These are phyloP conservation scores for Sungouiella blattae DNA, from an alignment of 805 yeast species.

Conservation along the genomic window DNA sequence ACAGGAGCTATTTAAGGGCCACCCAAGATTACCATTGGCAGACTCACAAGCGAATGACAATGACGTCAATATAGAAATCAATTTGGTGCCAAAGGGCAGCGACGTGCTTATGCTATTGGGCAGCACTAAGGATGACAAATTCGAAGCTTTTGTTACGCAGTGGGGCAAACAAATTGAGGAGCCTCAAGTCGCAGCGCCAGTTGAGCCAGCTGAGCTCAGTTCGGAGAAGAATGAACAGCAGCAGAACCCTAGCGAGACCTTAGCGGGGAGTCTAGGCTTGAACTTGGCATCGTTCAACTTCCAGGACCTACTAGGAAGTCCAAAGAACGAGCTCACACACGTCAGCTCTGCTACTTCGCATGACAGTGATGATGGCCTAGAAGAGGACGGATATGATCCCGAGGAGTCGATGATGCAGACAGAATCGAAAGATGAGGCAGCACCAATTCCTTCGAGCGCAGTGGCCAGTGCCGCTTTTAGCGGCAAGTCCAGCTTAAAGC, in stretches of 20 bases:
- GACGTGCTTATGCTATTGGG: conserved; percentile 6
- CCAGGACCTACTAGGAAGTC: conserved; percentile 13
- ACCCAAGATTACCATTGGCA: not conserved
- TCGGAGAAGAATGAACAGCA: too few relatives aligned
- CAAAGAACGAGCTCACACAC: conserved; percentile 13
- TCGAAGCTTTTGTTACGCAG: conserved; percentile 5
- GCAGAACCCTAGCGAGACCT: conserved; percentile 1
- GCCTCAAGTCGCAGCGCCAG: not conserved
- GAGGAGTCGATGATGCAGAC: conserved; percentile 9
- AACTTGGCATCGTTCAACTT: conserved; percentile 17
- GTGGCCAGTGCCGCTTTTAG: conserved; percentile 3
- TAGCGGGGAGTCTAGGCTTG: conserved; percentile 23
- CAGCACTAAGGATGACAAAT: conserved; percentile 3
- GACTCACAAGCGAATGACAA: not conserved
- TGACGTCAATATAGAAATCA: conserved; percentile 1
- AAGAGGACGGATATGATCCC: conserved; percentile 22
- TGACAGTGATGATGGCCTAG: conserved; percentile 4
- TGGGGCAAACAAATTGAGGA: conserved; percentile 11
- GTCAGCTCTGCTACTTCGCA: not conserved
- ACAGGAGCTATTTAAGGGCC: conserved; percentile 11
- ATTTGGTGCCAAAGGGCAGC: conserved; percentile 5
- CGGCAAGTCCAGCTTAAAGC: conserved; percentile 23
- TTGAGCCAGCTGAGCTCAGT: not conserved
- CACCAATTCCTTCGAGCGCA: conserved; percentile 1
- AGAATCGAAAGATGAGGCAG: not conserved